Base-by-base conservation (phyloP, 108 stramenopile genomes). In the Seminavis robusta region DNA sequence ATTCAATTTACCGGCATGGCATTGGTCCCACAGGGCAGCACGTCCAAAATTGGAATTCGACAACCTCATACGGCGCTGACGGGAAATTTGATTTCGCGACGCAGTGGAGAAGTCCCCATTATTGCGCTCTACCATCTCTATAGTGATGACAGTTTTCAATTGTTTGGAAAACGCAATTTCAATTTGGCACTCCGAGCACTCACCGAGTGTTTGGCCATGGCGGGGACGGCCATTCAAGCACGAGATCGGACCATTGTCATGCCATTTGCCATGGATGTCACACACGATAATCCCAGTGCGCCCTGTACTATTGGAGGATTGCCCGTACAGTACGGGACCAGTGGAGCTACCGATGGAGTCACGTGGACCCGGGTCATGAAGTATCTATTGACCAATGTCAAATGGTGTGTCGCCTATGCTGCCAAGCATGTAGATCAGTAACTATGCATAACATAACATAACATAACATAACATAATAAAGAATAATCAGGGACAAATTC, bases 291-390 rank as follows among this genome's bases (percentile, higher is more conserved):
- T 9, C 9, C 30, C 7, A 65, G 20, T 57, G 61, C 15, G 52
- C 52, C 13, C 44, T 52, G 17, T 75, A 79, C 8, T 74, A 87
- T 25, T 85, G 85, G 37, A 77, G 80, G 4, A 40, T 82, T 39
- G 54, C 82, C 17, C 39, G 61, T 64, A 38, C 21, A n/a, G 20
- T 15, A 20, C n/a, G 41, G 15, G 23, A 51, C 47, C 41, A 23
- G 8, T 11, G 28, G 51, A n/a, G 8, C 4, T 26, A 33, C 48
- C 10, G 71, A 73, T 20, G 87, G 77, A 7, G 77, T 77, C 38
- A 56, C 65, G 44, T 94, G 88, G 86, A 94, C 88, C 0, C 53
- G 71, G 24, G 86, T 83, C 8, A 83, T 85, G 56, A 86, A 83
- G 52, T 94, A 84, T 58, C 25, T 94, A 24, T 54, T 90, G 52